phyloP scores from a whole-genome alignment of 768 basidiomycete genomes.

The Leccinum incarnatum region DNA sequence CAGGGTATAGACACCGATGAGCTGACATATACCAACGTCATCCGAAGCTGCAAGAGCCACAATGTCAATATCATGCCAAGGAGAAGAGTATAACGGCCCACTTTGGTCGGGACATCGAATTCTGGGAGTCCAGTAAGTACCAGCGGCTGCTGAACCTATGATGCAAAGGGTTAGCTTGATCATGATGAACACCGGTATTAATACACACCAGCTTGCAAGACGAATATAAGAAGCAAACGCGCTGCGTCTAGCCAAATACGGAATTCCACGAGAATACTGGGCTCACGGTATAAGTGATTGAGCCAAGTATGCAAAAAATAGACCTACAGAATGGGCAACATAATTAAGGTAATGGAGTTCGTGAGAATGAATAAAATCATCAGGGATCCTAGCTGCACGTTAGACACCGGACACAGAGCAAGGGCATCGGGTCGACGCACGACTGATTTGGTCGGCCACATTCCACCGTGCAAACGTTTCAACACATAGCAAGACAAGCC shows the following conservation, averaged over 20 bases:
- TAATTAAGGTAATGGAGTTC: conserved; percentile 39
- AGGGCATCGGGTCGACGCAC: conserved; percentile 33
- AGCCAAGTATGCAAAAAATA: neutral
- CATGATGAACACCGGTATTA: neutral
- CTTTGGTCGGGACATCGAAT: conserved; percentile 46
- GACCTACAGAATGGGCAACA: conserved; percentile 44
- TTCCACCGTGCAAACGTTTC: conserved; percentile 48
- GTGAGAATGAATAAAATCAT: conserved; percentile 43
- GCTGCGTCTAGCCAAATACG: conserved; percentile 54
- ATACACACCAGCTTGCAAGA: conserved; percentile 46
- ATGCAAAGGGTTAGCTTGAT: neutral
- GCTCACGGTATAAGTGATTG: neutral
- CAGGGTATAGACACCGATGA: conserved; percentile 48
- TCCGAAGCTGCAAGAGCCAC: conserved; percentile 33
- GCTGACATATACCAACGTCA: conserved; percentile 43
- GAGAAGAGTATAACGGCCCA: conserved; percentile 18
- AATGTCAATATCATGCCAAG: neutral
- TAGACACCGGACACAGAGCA: neutral
- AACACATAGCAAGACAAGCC: conserved; percentile 47
- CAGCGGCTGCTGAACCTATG: conserved; percentile 43
- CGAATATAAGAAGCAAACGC: conserved; percentile 44
- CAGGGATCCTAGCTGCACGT: conserved; percentile 31
- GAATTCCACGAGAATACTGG: conserved; percentile 46
- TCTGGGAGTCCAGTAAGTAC: conserved; percentile 40
- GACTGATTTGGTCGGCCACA: conserved; percentile 40